Percentiles rank a stretch among this genome's conserved stretches.
Evolutionary conservation across 306 rosid species (phyloP).

Genomic region (Phaseolus lunatus): DNA sequence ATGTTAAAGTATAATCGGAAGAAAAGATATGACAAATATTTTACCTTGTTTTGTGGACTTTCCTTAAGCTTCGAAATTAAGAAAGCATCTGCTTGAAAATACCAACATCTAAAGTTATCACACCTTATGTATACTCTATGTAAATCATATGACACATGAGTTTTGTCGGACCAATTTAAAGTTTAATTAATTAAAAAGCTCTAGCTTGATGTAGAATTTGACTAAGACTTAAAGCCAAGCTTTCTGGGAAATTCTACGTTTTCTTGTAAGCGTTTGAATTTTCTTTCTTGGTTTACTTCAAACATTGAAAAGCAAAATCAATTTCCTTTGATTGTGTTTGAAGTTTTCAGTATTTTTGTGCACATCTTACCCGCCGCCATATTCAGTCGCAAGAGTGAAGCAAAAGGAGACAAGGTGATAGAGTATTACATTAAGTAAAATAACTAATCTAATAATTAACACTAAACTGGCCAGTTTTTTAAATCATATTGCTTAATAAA

Average conservation of each 20-base stretch:
- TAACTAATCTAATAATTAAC: too few relatives aligned
- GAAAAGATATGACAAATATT: conserved; percentile 15
- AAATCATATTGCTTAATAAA: too few relatives aligned
- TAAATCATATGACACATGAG: neutral
- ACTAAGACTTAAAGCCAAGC: conserved; percentile 2
- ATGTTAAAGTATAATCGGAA: neutral
- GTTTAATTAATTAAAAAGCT: neutral
- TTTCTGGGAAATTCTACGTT: conserved; percentile 1
- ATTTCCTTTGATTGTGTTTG: neutral
- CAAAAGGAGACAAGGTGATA: neutral
- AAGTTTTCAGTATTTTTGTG: conserved; percentile 12
- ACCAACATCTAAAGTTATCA: neutral
- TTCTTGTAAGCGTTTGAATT: neutral
- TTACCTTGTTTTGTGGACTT: conserved; percentile 7
- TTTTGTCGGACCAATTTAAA: neutral
- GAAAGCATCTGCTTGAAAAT: conserved; percentile 20
- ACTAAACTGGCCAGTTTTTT: too few relatives aligned
- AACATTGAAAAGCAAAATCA: neutral
- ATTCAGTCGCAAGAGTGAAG: neutral
- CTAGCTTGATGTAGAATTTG: neutral
- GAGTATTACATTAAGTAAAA: neutral
- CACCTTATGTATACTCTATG: neutral
- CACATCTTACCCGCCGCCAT: neutral
- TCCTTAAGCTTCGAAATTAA: conserved; percentile 1
- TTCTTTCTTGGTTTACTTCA: conserved; percentile 1